These are phyloP conservation scores for Fusarium acutatum DNA, from an alignment of 2,329 filamentous ascomycete species.

Conservation along the genomic window DNA sequence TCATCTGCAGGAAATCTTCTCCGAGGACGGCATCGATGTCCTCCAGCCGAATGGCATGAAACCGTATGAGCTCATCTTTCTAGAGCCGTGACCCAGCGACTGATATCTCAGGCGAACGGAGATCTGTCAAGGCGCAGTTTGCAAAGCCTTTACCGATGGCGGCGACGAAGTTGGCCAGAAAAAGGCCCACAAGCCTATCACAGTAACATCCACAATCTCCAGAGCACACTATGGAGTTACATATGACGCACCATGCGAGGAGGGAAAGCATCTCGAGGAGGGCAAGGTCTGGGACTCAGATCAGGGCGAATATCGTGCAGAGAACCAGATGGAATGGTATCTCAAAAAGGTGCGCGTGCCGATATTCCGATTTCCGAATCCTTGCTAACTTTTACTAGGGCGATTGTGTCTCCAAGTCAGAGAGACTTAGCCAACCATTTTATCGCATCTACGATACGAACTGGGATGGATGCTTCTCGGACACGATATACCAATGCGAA, in stretches of 20 bases:
- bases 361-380: not conserved
- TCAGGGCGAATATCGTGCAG: not conserved
- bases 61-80: not conserved
- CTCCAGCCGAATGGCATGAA: not conserved
- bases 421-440: not conserved
- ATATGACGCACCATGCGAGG: rapidly evolving
- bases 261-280: not conserved
- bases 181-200: not conserved
- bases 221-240: not conserved
- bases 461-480: not conserved
- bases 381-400: not conserved
- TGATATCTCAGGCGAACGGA: not conserved
- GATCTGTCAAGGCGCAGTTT: not conserved
- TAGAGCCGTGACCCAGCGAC: not conserved
- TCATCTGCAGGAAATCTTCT: not conserved
- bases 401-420: not conserved
- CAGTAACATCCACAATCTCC: not conserved
- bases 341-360: not conserved
- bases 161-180: not conserved
- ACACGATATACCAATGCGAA: not conserved
- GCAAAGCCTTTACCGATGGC: not conserved
- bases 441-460: not conserved
- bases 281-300: not conserved
- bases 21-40: not conserved
- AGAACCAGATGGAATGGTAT: not conserved